These are phyloP conservation scores for Pholiota adiposa DNA, from an alignment of 1,284 basidiomycete species.

Conservation along the genomic window DNA sequence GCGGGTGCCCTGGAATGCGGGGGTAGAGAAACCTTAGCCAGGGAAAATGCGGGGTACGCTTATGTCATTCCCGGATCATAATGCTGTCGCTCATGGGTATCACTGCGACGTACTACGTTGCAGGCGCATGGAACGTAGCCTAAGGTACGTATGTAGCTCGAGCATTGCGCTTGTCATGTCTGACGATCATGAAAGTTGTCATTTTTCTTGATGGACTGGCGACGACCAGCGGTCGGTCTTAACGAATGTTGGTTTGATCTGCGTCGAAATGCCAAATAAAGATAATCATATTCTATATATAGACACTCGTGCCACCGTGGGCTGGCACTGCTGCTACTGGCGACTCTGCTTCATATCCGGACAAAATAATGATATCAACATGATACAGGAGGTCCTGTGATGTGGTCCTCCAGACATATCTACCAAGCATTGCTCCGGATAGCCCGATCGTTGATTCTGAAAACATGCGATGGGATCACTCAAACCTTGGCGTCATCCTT, in stretches of 20 bases:
- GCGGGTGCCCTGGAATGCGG: conserved; percentile 12
- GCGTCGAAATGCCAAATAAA: not conserved
- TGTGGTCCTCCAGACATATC: not conserved
- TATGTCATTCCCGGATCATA: conserved; percentile 9
- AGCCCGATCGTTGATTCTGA: not conserved
- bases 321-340: not conserved
- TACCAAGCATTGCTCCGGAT: not conserved
- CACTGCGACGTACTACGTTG: not conserved
- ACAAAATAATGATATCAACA: not conserved
- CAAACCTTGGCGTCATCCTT: not conserved
- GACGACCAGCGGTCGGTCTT: not conserved
- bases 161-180: not conserved
- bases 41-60: conserved; percentile 10
- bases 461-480: not conserved
- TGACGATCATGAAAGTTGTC: not conserved
- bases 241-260: not conserved
- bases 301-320: not conserved
- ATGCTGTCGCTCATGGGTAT: conserved; percentile 1
- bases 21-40: conserved; percentile 1
- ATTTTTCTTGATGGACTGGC: not conserved
- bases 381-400: not conserved
- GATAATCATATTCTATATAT: not conserved
- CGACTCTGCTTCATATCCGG: not conserved
- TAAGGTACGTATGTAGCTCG: not conserved
- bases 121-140: not conserved